Evolutionary conservation across 768 basidiomycete genomes (phyloP), one percentile per base, ranked within the genome.

Genomic region (Boletellus sp.): DNA sequence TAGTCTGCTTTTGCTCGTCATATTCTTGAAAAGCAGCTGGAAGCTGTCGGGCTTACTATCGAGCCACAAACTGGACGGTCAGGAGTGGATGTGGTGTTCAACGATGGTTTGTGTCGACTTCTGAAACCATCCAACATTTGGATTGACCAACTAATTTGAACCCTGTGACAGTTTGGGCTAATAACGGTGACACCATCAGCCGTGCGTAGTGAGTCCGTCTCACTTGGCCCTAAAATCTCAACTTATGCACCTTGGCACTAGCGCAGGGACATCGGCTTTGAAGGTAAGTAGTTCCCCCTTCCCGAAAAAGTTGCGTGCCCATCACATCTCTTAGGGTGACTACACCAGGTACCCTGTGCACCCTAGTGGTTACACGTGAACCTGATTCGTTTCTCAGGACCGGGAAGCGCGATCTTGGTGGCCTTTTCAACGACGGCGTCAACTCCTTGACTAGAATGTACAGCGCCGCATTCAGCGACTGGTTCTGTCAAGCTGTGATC

Each of bases 401-500:
- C 0, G 96, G 96, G n/a, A 96, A 91, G 70, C 82, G 96, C 20
- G 94, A 99, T 64, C 71, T 96, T 20, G 78, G 79, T 42, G 96
- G 96, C 0, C 80, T 98, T 74, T 77, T 97, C 16, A 91, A 96
- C 61, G 95, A 99, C 58, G 95, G 96, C 0, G 84, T 95, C 52
- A 99, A 98, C 68, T 96, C 94, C 6, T 71, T 98, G 16, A 86
- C 93, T 26, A 83, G 90, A 59, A 85, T 92, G 84, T 92, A 85
- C 70, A 87, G 87, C 10, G 85, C 90, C 17, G 87, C 90, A 1
- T 92, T 92, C 63, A 84, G 87, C 56, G 96, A 99, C 69, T 99
- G 93, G 87, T 99, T 97, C 69, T 85, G 80, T 50, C 96, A 99
- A 71, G 93, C 94, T 0, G 92, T 95, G 39, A 94, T 98, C 58